A percentile compares a stretch with the other conserved stretches of the same genome.
These are phyloP conservation scores for Penicillium ochrochloron DNA, from an alignment of 495 filamentous ascomycete species.

Conservation along the genomic window DNA sequence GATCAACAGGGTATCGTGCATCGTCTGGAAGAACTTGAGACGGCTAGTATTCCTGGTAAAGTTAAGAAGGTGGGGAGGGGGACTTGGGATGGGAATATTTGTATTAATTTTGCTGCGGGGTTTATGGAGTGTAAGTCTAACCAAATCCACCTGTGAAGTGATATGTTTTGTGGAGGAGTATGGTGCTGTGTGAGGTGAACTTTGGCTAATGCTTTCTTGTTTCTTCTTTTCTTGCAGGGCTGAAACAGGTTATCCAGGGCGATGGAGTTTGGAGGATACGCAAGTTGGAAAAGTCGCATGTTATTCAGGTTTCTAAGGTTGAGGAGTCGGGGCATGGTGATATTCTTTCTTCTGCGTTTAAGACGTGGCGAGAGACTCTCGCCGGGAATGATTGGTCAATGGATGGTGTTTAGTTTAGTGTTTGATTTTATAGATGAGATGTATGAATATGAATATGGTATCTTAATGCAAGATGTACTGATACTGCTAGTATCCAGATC, in stretches of 20 bases:
- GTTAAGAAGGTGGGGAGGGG: constrained; percentile 66
- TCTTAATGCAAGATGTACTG: neutral
- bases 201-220: constrained; percentile 9
- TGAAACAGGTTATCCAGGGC: constrained; percentile 65
- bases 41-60: constrained; percentile 70
- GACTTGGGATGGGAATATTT: constrained; percentile 86
- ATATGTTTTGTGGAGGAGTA: neutral
- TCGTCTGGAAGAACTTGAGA: constrained; percentile 76
- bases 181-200: neutral
- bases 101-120: constrained; percentile 81
- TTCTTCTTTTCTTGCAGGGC: constrained; percentile 48
- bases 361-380: constrained; percentile 61
- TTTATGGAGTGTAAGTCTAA: constrained; percentile 72
- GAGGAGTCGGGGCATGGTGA: constrained; percentile 74
- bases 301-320: constrained; percentile 72
- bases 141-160: no score
- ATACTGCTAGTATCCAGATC: no score
- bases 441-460: neutral
- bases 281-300: constrained; percentile 55
- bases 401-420: neutral
- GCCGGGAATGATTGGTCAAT: neutral
- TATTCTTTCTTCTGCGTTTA: constrained; percentile 78
- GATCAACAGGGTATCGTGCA: constrained; percentile 71
- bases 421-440: neutral
- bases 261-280: constrained; percentile 85